Evolutionary conservation across 352 stramenopile species (phyloP).

Genomic region (Globisporangium irregulare): DNA sequence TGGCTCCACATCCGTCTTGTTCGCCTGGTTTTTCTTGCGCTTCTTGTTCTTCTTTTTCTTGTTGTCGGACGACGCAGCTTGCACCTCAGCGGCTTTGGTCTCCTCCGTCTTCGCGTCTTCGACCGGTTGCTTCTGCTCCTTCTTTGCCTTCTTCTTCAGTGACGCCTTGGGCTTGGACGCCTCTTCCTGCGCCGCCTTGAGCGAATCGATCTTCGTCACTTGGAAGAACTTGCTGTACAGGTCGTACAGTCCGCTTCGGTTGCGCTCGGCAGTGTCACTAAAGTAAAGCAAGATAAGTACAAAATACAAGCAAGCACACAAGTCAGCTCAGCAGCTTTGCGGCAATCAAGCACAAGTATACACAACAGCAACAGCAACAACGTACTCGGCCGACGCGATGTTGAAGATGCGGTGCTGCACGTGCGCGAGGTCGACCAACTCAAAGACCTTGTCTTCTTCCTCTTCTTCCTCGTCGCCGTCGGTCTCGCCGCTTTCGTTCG

Average conservation of each 20-base stretch:
- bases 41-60: conserved; percentile 54
- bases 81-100: not conserved
- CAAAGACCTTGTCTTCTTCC: conserved; percentile 60
- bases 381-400: conserved; percentile 71
- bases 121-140: conserved; percentile 17
- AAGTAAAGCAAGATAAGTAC: conserved; percentile 14
- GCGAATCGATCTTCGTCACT: conserved; percentile 71
- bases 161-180: conserved; percentile 21
- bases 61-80: conserved; percentile 11
- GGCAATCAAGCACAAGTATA: not conserved
- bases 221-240: conserved; percentile 74
- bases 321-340: not conserved
- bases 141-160: conserved; percentile 21
- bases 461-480: conserved; percentile 49
- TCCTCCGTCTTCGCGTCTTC: not conserved
- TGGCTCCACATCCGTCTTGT: conserved; percentile 21
- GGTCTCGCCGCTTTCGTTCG: conserved; percentile 40
- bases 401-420: conserved; percentile 81
- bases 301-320: not conserved
- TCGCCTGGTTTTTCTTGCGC: conserved; percentile 25
- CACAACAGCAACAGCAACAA: conserved; percentile 6
- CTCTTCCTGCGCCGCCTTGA: conserved; percentile 51
- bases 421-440: conserved; percentile 49
- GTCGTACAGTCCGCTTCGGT: conserved; percentile 74
- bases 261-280: conserved; percentile 71